Base-by-base conservation (phyloP, 2,329 filamentous ascomycete genomes). In the Botrytis cinerea region DNA sequence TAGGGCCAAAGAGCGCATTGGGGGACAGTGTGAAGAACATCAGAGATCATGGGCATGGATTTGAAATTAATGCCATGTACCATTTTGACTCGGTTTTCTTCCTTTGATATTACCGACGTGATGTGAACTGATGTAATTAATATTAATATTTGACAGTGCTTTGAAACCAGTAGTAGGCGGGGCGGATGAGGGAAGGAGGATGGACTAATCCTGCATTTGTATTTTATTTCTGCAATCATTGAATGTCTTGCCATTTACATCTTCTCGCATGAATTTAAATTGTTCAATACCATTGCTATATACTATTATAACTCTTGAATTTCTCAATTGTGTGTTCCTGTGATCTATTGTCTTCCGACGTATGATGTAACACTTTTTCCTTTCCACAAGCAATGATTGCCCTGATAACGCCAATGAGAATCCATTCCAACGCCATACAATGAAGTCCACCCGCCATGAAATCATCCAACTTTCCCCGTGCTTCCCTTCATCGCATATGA, bases 371-470 rank as follows among this genome's bases (percentile, higher is more conserved):
- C 64, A 73, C 71, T 73, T 73, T 73, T 70, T 43, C 63, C 64
- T 69, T 73, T 61, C 20, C 63, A 43, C 6, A 46, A 70, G 35
- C 25, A 46, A 48, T 67, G 10, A 51, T 25, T 66, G 18, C 59
- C 71, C 71, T 46, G 43, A 69, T 25, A 73, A 70, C 72, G 72
- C 66, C 72, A 40, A 45, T 54, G 38, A 66, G 57, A 67, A 38
- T 28, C 70, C 61, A 51, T 67, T 46, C 74, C 54, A 74, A 76
- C 74, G 74, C 74, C 75, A 74, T 74, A 69, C n/a, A 70, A 66
- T 54, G 45, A 69, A 57, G 66, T 69, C 48, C 48, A 43, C 48
- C 66, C 66, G 20, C 68, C 45, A 32, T 62, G 54, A 70, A 35
- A 62, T 40, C 70, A 73, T 51, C 38, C 46, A 38, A 38, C n/a